These are phyloP conservation scores for Diaporthe humulicola DNA, from an alignment of 2,329 filamentous ascomycete genomes.

Conservation along the genomic window DNA sequence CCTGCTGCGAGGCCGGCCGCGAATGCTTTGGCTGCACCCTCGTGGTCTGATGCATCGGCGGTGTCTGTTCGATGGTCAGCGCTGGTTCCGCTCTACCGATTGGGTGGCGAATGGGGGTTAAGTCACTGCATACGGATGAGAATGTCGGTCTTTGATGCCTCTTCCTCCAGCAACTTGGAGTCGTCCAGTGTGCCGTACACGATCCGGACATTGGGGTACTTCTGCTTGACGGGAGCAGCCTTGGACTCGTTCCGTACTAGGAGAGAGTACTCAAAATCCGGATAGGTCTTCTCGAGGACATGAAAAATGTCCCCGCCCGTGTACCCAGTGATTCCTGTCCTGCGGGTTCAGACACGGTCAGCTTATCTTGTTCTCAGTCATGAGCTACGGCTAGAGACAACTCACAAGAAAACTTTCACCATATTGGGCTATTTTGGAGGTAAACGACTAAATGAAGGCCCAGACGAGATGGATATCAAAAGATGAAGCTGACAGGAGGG, in stretches of 20 bases:
- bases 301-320: constrained; percentile 64
- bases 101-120: too few species aligned
- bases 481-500: not conserved
- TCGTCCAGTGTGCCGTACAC: constrained; percentile 64
- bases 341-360: constrained; percentile 35
- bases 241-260: constrained; percentile 62
- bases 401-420: constrained; percentile 31
- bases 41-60: constrained; percentile 61
- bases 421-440: not conserved
- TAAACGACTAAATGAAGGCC: not conserved
- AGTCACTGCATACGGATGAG: constrained; percentile 58
- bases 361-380: not conserved
- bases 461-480: fast-evolving
- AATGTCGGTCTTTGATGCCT: constrained; percentile 63
- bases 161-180: constrained; percentile 60
- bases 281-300: constrained; percentile 54
- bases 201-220: constrained; percentile 63
- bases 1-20: constrained; percentile 59
- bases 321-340: constrained; percentile 56
- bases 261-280: constrained; percentile 58
- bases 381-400: not conserved
- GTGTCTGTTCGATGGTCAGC: constrained; percentile 54
- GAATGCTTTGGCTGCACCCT: constrained; percentile 58
- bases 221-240: constrained; percentile 57
- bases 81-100: not conserved